Conservation (phyloP, 2,329 filamentous ascomycete species). For the Diaporthe batatas region DNA sequence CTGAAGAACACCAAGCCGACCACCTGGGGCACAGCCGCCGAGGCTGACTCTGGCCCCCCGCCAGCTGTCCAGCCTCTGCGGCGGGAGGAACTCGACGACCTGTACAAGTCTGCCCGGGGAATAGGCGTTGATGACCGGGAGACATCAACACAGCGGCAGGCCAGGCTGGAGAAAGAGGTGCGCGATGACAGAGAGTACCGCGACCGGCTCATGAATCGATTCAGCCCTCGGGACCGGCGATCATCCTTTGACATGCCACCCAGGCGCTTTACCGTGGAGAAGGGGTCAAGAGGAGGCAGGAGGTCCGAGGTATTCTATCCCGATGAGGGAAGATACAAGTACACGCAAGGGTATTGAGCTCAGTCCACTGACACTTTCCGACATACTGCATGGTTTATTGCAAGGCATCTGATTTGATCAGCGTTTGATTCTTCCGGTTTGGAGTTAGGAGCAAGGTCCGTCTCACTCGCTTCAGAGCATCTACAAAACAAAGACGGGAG, state of each 20-base stretch:
- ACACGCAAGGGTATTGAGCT: constrained; percentile 8
- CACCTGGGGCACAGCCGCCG: neutral
- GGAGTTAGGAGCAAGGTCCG: constrained; percentile 8
- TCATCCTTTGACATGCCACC: constrained; percentile 41
- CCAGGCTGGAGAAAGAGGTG: constrained; percentile 32
- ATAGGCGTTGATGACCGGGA: constrained; percentile 38
- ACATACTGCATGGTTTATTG: constrained; percentile 1
- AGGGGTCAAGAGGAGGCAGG: constrained; percentile 33
- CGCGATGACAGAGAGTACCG: constrained; percentile 33
- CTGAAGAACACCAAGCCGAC: constrained; percentile 33
- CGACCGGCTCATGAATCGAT: constrained; percentile 35
- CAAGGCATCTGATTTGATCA: constrained; percentile 7
- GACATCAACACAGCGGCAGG: constrained; percentile 34
- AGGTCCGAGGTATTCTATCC: constrained; percentile 41
- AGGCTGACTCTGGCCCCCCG: neutral
- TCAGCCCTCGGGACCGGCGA: constrained; percentile 32
- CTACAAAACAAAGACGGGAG: neutral
- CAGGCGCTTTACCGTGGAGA: constrained; percentile 36
- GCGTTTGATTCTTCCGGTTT: constrained; percentile 1
- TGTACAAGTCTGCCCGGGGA: constrained; percentile 37
- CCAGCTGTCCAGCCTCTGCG: constrained; percentile 36
- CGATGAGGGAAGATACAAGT: constrained; percentile 38
- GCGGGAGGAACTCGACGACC: constrained; percentile 35
- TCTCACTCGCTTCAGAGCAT: constrained; percentile 20
- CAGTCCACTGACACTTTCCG: neutral